A percentile compares a stretch with the other conserved stretches of the same genome.
These are phyloP conservation scores for Musa schizocarpa DNA, from an alignment of 176 grass and related monocot species.

Conservation along the genomic window DNA sequence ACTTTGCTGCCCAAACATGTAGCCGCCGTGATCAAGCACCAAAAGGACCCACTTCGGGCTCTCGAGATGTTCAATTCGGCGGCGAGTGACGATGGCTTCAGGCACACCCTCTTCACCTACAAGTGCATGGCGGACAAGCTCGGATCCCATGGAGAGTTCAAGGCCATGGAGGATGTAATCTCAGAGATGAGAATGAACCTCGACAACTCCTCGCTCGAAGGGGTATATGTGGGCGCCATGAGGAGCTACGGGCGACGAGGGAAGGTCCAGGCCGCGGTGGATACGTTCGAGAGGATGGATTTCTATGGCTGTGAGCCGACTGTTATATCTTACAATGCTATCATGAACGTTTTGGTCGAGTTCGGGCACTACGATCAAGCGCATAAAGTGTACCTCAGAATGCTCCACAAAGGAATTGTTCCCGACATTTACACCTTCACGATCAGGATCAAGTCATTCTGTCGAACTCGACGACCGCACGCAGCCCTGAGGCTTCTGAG, in stretches of 20 bases:
- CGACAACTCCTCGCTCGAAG: slow-evolving; percentile 14
- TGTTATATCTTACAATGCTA: slow-evolving; percentile 62
- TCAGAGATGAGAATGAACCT: slow-evolving; percentile 12
- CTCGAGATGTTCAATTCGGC: slow-evolving; percentile 22
- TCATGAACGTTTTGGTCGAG: slow-evolving; percentile 75
- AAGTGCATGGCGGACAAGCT: slow-evolving; percentile 24
- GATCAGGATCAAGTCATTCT: slow-evolving; percentile 74
- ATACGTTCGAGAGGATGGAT: slow-evolving; percentile 90
- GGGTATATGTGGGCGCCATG: slow-evolving; percentile 52
- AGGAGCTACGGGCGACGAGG: slow-evolving; percentile 43
- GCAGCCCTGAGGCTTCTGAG: slow-evolving; percentile 60
- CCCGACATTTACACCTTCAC: slow-evolving; percentile 66
- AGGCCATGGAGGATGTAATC: slow-evolving; percentile 25
- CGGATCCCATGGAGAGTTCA: slow-evolving; percentile 17
- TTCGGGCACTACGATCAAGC: slow-evolving; percentile 74
- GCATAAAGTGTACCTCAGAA: slow-evolving; percentile 87
- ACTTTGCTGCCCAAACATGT: slow-evolving; percentile 26
- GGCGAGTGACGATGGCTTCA: slow-evolving; percentile 7
- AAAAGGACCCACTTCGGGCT: slow-evolving; percentile 25
- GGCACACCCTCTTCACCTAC: slow-evolving; percentile 18
- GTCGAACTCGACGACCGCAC: slow-evolving; percentile 60
- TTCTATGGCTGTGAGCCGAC: slow-evolving; percentile 61
- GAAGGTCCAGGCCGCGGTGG: slow-evolving; percentile 55
- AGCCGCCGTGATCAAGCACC: slow-evolving; percentile 7
- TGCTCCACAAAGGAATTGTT: slow-evolving; percentile 45